Conservation (phyloP, 1,139 yeast genomes). For the Oligophagozyma castellii region DNA sequence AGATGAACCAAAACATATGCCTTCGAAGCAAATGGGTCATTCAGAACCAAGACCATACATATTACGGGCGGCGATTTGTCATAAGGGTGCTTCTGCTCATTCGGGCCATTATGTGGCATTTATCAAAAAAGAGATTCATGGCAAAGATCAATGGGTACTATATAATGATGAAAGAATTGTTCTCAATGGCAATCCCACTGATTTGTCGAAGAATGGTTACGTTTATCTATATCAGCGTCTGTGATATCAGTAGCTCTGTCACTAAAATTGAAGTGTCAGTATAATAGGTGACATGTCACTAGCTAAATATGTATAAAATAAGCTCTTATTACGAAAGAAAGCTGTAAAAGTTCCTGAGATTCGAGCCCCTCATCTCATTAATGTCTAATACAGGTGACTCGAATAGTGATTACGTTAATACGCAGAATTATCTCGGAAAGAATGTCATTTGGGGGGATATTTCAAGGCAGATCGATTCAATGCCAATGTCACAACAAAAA, state of each 20-base stretch:
- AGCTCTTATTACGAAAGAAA: not conserved
- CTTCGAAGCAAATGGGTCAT: slow-evolving; percentile 18
- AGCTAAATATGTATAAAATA: not conserved
- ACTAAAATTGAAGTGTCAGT: too few relatives aligned
- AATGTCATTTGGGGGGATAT: too few relatives aligned
- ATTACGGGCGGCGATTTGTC: slow-evolving; percentile 70
- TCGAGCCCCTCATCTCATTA: too few relatives aligned
- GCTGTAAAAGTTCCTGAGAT: too few relatives aligned
- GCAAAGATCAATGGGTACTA: slow-evolving; percentile 54
- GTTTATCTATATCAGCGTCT: slow-evolving; percentile 28
- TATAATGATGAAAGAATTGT: slow-evolving; percentile 94
- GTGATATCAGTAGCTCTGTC: too few relatives aligned
- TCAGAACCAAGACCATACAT: slow-evolving; percentile 30
- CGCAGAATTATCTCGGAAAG: too few relatives aligned
- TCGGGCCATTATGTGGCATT: slow-evolving; percentile 95
- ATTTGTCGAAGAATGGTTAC: slow-evolving; percentile 51
- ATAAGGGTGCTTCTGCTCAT: slow-evolving; percentile 86
- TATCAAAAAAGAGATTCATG: slow-evolving; percentile 33
- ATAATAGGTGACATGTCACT: too few relatives aligned
- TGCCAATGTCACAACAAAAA: too few relatives aligned
- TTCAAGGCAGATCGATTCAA: too few relatives aligned
- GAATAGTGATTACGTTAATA: too few relatives aligned
- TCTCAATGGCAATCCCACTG: slow-evolving; percentile 39
- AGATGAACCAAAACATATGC: slow-evolving; percentile 6
- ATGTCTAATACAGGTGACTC: too few relatives aligned